Evolutionary conservation across 2,329 filamentous ascomycete species (phyloP), one percentile per base, ranked within the genome.

Genomic region (Nannizziopsis barbatae): DNA sequence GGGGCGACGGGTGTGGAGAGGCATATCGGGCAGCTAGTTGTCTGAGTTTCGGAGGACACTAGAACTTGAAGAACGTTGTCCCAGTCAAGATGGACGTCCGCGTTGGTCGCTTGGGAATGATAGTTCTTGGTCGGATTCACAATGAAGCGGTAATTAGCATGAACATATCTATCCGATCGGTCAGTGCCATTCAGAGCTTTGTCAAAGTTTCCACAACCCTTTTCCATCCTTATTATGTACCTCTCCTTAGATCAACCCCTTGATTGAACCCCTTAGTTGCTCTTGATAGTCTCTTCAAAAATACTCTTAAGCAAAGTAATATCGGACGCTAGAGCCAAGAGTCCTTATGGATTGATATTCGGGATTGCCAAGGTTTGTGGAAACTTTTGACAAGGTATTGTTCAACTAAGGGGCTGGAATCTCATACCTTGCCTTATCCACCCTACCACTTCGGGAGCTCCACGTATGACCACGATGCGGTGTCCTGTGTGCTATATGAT

Each of bases 101-200:
- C 84, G 64, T 96, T 87, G 40, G 78, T 75, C 18, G 86, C 84
- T 62, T 96, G 88, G 5, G 79, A 76, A 51, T 79, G 75, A 63
- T 96, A 98, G 59, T 83, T 79, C 50, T 80, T 83, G 49, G 79
- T 75, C 2, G 92, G 90, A 52, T 86, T 82, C 45, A 98, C 89
- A 51, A 98, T 84, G 64, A 98, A 98, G 49, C 92, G 84, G 63
- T 98, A 98, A 65, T 98, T 98, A 55, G 92, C 88, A 65, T 98
- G 89, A 12, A 98, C 82, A 57, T 86, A 88, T 71, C 83, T 84
- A 20, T 12, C 36, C 17, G 14, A n/a, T 39, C 22, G 17, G 41
- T 42, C 17, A 43, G 42, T 30, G 35, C 8, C 10, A 10, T 42
- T 15, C 58, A 51, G 38, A 32, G 7, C 22, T 7, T 27, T 27